Evolutionary conservation across 75 land plant species (phyloP).

Genomic region (Pinus taeda): DNA sequence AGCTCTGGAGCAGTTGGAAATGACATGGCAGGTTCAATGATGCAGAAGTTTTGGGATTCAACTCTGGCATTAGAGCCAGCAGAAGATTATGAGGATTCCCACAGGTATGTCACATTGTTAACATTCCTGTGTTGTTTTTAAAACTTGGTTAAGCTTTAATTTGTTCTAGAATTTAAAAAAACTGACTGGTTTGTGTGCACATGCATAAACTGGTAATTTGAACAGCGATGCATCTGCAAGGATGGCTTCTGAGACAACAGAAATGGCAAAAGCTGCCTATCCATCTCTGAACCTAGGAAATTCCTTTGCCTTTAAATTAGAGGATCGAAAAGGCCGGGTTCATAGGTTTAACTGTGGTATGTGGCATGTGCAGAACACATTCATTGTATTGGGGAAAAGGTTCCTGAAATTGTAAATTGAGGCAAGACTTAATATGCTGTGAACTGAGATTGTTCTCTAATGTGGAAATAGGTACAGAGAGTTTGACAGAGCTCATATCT

Average conservation of each 20-base stretch:
- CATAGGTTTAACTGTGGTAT: constrained; percentile 75
- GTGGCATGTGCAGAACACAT: neutral
- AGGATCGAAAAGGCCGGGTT: constrained; percentile 66
- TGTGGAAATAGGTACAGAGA: constrained; percentile 56
- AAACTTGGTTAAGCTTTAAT: neutral
- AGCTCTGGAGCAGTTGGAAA: constrained; percentile 31
- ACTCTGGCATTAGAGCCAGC: constrained; percentile 47
- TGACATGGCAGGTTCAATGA: constrained; percentile 56
- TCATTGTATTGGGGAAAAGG: constrained; percentile 2
- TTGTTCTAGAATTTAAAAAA: neutral
- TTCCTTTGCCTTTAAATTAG: constrained; percentile 55
- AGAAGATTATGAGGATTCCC: constrained; percentile 54
- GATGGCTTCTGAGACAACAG: constrained; percentile 51
- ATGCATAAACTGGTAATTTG: constrained; percentile 1
- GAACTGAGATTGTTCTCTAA: neutral
- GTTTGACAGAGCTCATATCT: constrained; percentile 72
- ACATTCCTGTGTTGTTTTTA: neutral
- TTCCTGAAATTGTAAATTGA: neutral
- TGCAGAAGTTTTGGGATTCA: constrained; percentile 91
- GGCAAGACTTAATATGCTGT: neutral
- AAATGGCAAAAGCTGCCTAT: constrained; percentile 29
- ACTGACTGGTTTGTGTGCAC: neutral
- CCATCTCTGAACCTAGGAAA: constrained; percentile 24
- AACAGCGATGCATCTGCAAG: constrained; percentile 57
- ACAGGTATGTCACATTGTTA: constrained; percentile 33